Base-by-base conservation (phyloP, 441 rosid species). In the Adansonia gregorii region DNA sequence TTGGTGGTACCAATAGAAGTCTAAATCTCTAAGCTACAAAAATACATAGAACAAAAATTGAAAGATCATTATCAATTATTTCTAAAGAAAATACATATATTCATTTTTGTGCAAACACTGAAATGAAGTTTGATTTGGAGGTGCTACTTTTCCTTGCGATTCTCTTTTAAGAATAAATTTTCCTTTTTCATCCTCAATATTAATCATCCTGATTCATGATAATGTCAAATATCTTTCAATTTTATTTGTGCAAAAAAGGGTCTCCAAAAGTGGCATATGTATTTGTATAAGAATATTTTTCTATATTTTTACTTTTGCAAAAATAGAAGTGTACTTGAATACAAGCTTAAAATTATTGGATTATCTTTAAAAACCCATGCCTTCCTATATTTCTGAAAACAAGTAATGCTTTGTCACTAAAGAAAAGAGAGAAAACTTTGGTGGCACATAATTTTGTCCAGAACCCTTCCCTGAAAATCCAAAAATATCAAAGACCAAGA, bases 141-240 rank as follows among this genome's bases (percentile, higher is more conserved):
- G 61, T 41, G n/a, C 49, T 7, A n/a, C 45, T 17, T 17, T 56
- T 68, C 20, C 56, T 46, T 48, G 55, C 56, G 20, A 46, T 45
- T 20, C 2, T 5, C 45, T 19, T 67, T 39, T 2, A 43, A 10
- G 24, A 24, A 17, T 67, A 43, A 67, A n/a, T 24, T 24, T 24
- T 24, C 27, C 1, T 24, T 24, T 24, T 24, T 24, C 27, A 24
- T 24, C 27, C 27, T 24, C 1, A 24, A 24, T 24, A 24, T 24
- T 65, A 5, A 35, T 19, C 39, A 67, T 45, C 48, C 20, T 8
- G 39, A 19, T 67, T 67, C 55, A 45, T 6, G 3, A 63, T 31
- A 6, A 63, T 63, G 46, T 14, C 67, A 24, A 67, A 67, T 67
- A 43, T 43, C 70, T 43, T 19, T 43, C 54, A 67, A 3, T 67